phyloP scores from a whole-genome alignment of 2,329 filamentous ascomycete species.

The Pleomassaria siparia region DNA sequence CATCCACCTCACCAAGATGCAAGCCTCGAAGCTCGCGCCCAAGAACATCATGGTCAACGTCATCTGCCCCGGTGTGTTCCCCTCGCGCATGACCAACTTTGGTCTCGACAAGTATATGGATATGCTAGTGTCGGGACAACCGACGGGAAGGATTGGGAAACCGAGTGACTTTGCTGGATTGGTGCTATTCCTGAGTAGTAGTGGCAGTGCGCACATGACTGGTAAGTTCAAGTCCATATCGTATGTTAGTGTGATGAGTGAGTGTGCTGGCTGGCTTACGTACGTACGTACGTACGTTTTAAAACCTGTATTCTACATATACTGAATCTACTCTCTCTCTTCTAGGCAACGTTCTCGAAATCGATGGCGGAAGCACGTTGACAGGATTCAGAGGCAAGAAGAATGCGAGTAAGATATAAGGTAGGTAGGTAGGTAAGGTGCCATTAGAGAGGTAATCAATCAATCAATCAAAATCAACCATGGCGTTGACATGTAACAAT shows the following conservation, averaged over 20 bases:
- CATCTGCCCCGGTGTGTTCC: constrained; percentile 50
- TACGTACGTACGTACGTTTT: too few relatives aligned
- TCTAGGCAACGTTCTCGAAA: constrained; percentile 51
- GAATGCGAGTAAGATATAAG: constrained; percentile 30
- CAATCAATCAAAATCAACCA: too few relatives aligned
- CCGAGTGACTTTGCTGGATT: constrained; percentile 52
- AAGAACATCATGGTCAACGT: constrained; percentile 56
- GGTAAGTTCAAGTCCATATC: too few relatives aligned
- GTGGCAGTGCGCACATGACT: constrained; percentile 49
- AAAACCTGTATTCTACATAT: too few relatives aligned
- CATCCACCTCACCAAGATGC: constrained; percentile 55
- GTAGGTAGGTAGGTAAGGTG: background rate
- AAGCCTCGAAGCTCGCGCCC: constrained; percentile 54
- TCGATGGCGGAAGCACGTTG: constrained; percentile 50
- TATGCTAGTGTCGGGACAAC: constrained; percentile 49
- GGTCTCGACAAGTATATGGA: constrained; percentile 54
- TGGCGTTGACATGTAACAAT: too few relatives aligned
- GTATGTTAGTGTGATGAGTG: too few relatives aligned
- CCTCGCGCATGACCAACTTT: constrained; percentile 58
- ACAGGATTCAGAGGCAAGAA: constrained; percentile 46
- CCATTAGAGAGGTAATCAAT: too few relatives aligned
- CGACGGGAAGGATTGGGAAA: constrained; percentile 50
- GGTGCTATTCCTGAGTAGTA: constrained; percentile 48
- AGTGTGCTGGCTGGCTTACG: too few relatives aligned
- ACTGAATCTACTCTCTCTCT: too few relatives aligned